Conservation (phyloP, 768 basidiomycete species). For the Clavaria fumosa region DNA sequence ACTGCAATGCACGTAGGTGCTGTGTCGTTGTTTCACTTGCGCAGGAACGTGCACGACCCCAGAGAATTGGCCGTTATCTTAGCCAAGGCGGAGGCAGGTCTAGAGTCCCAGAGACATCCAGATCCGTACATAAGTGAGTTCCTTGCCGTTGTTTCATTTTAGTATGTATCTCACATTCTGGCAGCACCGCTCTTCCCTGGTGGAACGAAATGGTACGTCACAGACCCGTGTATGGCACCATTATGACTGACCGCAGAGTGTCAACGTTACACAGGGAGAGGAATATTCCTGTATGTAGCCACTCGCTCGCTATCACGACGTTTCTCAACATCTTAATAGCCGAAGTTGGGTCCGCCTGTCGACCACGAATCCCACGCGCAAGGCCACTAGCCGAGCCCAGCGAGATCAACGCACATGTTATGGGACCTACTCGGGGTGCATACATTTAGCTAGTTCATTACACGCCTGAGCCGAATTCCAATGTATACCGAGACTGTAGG, state of each 20-base stretch:
- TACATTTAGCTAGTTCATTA: too few species aligned
- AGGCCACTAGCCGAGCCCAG: too few species aligned
- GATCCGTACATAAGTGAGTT: slow-evolving; percentile 87
- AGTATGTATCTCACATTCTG: slow-evolving; percentile 2
- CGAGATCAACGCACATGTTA: too few species aligned
- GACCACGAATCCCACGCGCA: slow-evolving; percentile 37
- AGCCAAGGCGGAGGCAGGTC: slow-evolving; percentile 60
- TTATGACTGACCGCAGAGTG: slow-evolving; percentile 1
- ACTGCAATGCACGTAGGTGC: slow-evolving; percentile 12
- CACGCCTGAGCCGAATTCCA: too few species aligned
- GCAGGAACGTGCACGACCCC: slow-evolving; percentile 72
- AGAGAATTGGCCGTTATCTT: slow-evolving; percentile 65
- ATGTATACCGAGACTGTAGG: too few species aligned
- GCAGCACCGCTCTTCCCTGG: slow-evolving; percentile 75
- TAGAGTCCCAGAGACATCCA: slow-evolving; percentile 60
- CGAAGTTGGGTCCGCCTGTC: slow-evolving; percentile 45
- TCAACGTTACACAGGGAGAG: slow-evolving; percentile 42
- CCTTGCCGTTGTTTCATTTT: slow-evolving; percentile 1
- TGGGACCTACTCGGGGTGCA: too few species aligned
- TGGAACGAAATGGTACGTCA: slow-evolving; percentile 95
- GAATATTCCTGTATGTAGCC: slow-evolving; percentile 54
- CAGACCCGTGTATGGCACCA: slow-evolving; percentile 21
- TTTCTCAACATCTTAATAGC: slow-evolving; percentile 23
- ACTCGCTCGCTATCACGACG: slow-evolving; percentile 1
- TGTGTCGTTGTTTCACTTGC: not conserved